Conservation (phyloP, 1,139 yeast species). For the Hemisphaericaspora xylanilytica region DNA sequence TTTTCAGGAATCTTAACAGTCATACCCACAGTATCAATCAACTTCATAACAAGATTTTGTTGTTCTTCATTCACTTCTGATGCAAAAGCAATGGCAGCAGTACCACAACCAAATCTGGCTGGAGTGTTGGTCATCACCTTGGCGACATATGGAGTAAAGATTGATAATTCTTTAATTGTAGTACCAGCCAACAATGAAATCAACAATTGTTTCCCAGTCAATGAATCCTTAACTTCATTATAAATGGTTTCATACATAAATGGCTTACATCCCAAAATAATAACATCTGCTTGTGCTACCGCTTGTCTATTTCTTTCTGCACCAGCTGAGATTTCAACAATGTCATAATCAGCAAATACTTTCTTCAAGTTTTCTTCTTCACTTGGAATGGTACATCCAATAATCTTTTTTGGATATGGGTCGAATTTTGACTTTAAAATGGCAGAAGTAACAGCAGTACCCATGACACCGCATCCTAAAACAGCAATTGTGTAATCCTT, state of each 20-base stretch:
- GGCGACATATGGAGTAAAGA: slow-evolving; percentile 60
- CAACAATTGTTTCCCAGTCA: slow-evolving; percentile 57
- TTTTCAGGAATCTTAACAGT: slow-evolving; percentile 78
- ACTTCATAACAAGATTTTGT: slow-evolving; percentile 52
- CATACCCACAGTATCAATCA: slow-evolving; percentile 65
- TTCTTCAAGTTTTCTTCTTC: slow-evolving; percentile 15
- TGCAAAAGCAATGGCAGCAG: slow-evolving; percentile 84
- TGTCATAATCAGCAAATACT: slow-evolving; percentile 27
- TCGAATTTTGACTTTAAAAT: slow-evolving; percentile 49
- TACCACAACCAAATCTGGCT: slow-evolving; percentile 86
- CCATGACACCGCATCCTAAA: slow-evolving; percentile 95
- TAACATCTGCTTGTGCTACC: slow-evolving; percentile 61
- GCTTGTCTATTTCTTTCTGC: slow-evolving; percentile 52
- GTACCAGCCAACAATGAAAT: slow-evolving; percentile 92
- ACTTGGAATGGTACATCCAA: slow-evolving; percentile 70
- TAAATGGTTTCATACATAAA: slow-evolving; percentile 65
- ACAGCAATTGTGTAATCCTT: slow-evolving; percentile 67
- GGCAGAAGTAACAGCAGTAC: slow-evolving; percentile 90
- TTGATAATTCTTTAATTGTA: slow-evolving; percentile 66
- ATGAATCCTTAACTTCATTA: slow-evolving; percentile 38
- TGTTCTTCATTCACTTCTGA: slow-evolving; percentile 45
- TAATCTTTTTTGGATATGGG: slow-evolving; percentile 68
- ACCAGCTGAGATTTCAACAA: slow-evolving; percentile 55
- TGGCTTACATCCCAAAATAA: slow-evolving; percentile 86
- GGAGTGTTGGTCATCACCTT: slow-evolving; percentile 99